Evolutionary conservation across 202 grass and related monocot species (phyloP).

Genomic region (Schoenoplectus tabernaemontani): DNA sequence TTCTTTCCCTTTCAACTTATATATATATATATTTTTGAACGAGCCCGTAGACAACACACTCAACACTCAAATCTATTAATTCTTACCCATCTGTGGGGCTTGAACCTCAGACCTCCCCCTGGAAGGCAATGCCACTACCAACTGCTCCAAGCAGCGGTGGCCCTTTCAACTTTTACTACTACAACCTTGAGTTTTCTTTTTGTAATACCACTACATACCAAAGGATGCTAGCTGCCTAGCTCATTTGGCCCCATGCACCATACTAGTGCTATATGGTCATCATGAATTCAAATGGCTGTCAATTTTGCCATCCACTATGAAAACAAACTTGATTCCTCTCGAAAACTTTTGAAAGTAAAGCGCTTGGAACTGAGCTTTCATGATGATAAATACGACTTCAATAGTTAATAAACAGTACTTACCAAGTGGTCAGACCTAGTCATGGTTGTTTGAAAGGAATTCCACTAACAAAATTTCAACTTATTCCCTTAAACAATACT

Average conservation of each 20-base stretch:
- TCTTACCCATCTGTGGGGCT: no score
- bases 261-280: neutral
- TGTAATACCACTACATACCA: neutral
- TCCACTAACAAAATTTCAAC: neutral
- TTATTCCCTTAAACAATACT: neutral
- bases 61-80: no score
- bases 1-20: no score
- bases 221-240: neutral
- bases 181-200: neutral
- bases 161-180: no score
- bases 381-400: neutral
- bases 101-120: no score
- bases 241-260: neutral
- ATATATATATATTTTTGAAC: no score
- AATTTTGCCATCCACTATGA: slow-evolving; percentile 14
- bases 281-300: slow-evolving; percentile 6
- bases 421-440: neutral
- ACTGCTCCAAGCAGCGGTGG: no score
- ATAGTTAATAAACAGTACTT: no score
- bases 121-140: no score
- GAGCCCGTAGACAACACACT: no score
- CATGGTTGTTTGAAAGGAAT: neutral
- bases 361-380: slow-evolving; percentile 15
- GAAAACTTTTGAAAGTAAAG: slow-evolving; percentile 15
- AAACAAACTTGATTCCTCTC: no score